Conservation (phyloP, 352 stramenopile species). For the Phytophthora fragariaefolia region DNA sequence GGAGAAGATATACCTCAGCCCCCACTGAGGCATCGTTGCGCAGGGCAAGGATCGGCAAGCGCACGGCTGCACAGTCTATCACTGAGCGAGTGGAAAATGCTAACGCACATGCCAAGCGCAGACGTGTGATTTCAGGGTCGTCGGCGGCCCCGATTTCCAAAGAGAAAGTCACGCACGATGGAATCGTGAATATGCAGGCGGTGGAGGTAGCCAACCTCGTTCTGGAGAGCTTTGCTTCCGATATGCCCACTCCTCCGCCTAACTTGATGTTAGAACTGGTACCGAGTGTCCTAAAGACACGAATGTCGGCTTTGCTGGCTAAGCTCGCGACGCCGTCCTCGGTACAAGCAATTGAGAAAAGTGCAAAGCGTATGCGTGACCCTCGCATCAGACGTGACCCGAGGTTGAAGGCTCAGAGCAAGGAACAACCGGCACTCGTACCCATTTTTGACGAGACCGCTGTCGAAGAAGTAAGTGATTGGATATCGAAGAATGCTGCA, state of each 20-base stretch:
- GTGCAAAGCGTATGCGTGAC: conserved; percentile 71
- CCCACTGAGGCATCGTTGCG: conserved; percentile 73
- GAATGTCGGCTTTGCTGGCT: conserved; percentile 61
- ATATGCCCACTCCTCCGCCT: conserved; percentile 57
- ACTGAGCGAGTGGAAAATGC: conserved; percentile 70
- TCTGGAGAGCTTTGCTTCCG: conserved; percentile 65
- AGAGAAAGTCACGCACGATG: conserved; percentile 65
- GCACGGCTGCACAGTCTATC: conserved; percentile 63
- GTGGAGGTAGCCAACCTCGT: conserved; percentile 78
- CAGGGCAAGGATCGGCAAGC: conserved; percentile 70
- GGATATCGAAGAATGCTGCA: conserved; percentile 82
- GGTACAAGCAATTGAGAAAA: conserved; percentile 72
- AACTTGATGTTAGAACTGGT: conserved; percentile 71
- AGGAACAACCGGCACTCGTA: conserved; percentile 62
- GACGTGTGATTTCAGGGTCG: conserved; percentile 42
- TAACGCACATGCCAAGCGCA: conserved; percentile 56
- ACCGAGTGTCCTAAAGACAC: conserved; percentile 76
- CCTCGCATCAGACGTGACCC: conserved; percentile 58
- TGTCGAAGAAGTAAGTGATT: conserved; percentile 74
- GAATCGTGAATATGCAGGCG: conserved; percentile 80
- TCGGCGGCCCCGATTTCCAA: conserved; percentile 26
- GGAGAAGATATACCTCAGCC: conserved; percentile 75
- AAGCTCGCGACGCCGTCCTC: conserved; percentile 82
- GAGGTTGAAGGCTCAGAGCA: conserved; percentile 41
- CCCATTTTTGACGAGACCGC: conserved; percentile 72